Conservation (phyloP, 2,329 filamentous ascomycete genomes). For the Monilinia fructicola region DNA sequence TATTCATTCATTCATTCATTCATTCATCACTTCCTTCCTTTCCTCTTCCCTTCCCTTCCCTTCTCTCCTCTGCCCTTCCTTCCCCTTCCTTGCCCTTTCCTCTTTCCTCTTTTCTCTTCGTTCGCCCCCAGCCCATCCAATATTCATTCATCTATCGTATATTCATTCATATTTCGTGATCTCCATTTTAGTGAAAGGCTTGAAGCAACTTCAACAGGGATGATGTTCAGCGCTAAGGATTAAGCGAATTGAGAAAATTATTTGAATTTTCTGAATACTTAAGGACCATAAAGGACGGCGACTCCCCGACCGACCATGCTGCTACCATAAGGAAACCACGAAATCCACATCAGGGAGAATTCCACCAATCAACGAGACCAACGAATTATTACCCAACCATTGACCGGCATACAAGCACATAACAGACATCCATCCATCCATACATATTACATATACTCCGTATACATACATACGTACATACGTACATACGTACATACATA, state of each 20-base stretch:
- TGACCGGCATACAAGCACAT: no score
- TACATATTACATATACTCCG: no score
- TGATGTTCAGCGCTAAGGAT: conserved; percentile 1
- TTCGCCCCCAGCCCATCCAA: background rate
- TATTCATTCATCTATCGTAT: background rate
- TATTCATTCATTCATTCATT: background rate
- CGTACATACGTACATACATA: no score
- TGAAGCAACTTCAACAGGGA: conserved; percentile 21
- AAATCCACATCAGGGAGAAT: conserved; percentile 11
- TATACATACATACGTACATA: no score
- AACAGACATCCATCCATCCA: no score
- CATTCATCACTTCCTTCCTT: background rate
- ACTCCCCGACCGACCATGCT: conserved; percentile 16
- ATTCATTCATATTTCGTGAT: conserved; percentile 19
- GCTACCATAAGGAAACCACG: conserved; percentile 13
- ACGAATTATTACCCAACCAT: background rate
- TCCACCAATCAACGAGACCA: conserved; percentile 18
- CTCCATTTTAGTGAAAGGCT: conserved; percentile 19
- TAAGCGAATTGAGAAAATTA: conserved; percentile 21
- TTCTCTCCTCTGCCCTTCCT: background rate
- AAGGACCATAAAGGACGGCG: conserved; percentile 21
- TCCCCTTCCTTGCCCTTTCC: background rate
- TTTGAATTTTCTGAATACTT: conserved; percentile 21
- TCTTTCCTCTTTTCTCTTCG: background rate
- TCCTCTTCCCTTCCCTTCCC: background rate